Evolutionary conservation across 2,329 filamentous ascomycete species (phyloP).

Genomic region (Didymella sp.): DNA sequence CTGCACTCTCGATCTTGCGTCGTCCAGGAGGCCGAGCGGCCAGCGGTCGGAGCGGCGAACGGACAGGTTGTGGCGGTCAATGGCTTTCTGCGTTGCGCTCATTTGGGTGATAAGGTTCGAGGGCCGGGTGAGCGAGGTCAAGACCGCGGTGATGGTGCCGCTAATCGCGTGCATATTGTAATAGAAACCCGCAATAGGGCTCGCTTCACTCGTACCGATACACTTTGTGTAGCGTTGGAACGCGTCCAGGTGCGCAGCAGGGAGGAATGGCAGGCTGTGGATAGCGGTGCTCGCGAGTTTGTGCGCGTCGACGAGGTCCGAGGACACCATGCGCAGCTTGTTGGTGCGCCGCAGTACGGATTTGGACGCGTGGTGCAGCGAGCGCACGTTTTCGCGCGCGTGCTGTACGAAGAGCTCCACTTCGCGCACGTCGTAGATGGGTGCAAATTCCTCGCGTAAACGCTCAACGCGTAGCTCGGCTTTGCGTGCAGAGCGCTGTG

Average conservation of each 20-base stretch:
- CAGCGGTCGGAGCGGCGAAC: slow-evolving; percentile 77
- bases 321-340: slow-evolving; percentile 67
- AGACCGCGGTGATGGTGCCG: slow-evolving; percentile 80
- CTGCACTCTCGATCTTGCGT: slow-evolving; percentile 80
- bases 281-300: slow-evolving; percentile 60
- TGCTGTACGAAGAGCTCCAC: slow-evolving; percentile 93
- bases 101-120: slow-evolving; percentile 80
- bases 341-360: slow-evolving; percentile 82
- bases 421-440: slow-evolving; percentile 79
- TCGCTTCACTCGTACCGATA: slow-evolving; percentile 71
- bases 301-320: slow-evolving; percentile 73
- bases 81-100: slow-evolving; percentile 72
- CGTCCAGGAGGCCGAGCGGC: slow-evolving; percentile 83
- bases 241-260: slow-evolving; percentile 70
- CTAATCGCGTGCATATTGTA: slow-evolving; percentile 80
- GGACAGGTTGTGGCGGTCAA: slow-evolving; percentile 79
- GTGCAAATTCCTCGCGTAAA: slow-evolving; percentile 86
- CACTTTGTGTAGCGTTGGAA: slow-evolving; percentile 74
- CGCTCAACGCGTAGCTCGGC: slow-evolving; percentile 82
- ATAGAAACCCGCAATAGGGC: slow-evolving; percentile 76
- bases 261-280: slow-evolving; percentile 70
- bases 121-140: slow-evolving; percentile 79
- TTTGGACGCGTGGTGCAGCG: slow-evolving; percentile 82
- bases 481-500: slow-evolving; percentile 85
- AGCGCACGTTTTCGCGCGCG: slow-evolving; percentile 86